Conservation (phyloP, 1,139 yeast genomes). For the Kodamaea ohmeri region DNA sequence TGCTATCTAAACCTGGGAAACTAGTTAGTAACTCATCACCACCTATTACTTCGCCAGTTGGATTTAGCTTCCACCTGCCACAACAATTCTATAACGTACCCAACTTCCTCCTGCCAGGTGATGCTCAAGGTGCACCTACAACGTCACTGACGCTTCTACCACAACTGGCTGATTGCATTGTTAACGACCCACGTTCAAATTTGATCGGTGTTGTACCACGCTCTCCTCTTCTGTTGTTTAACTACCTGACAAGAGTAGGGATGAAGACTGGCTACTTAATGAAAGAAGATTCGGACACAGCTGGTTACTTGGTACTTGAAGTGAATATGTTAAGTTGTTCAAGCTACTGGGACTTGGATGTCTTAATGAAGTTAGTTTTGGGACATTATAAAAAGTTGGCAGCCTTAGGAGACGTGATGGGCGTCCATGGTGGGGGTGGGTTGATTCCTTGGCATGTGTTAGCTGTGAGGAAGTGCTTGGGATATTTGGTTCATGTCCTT, state of each 20-base stretch:
- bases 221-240: slow-evolving; percentile 61
- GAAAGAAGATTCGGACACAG: slow-evolving; percentile 30
- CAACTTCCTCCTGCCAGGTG: slow-evolving; percentile 36
- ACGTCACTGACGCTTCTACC: slow-evolving; percentile 7
- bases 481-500: slow-evolving; percentile 42
- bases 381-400: slow-evolving; percentile 68
- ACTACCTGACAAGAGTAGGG: slow-evolving; percentile 69
- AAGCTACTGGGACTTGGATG: slow-evolving; percentile 52
- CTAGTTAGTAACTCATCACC: slow-evolving; percentile 8
- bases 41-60: slow-evolving; percentile 35
- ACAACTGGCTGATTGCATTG: slow-evolving; percentile 26
- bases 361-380: slow-evolving; percentile 58
- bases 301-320: slow-evolving; percentile 44
- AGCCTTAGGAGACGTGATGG: slow-evolving; percentile 44
- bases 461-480: slow-evolving; percentile 68
- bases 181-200: slow-evolving; percentile 53
- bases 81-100: slow-evolving; percentile 39
- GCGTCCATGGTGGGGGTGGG: slow-evolving; percentile 27
- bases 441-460: slow-evolving; percentile 80
- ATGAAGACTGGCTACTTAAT: slow-evolving; percentile 70
- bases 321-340: slow-evolving; percentile 71
- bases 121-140: slow-evolving; percentile 24
- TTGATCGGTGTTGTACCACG: slow-evolving; percentile 64
- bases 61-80: slow-evolving; percentile 36
- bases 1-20: neutral